Conservation (phyloP, 2,329 filamentous ascomycete genomes). For the Paramyrothecium sp. region DNA sequence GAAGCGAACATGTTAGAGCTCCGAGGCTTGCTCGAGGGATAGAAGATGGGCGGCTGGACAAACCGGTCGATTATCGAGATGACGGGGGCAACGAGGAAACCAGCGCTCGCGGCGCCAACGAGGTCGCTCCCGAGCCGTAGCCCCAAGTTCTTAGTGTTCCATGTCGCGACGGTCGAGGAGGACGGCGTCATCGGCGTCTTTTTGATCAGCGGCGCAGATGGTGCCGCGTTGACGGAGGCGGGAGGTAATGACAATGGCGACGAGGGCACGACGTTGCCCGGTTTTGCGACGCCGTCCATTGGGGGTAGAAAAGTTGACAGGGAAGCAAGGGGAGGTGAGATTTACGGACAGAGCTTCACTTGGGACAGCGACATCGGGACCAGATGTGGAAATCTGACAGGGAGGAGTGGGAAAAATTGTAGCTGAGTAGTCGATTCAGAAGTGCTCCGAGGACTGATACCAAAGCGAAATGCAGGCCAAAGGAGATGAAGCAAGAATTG, state of each 20-base stretch:
- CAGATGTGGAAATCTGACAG: not conserved
- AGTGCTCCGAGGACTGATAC: too few relatives aligned
- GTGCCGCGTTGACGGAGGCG: not conserved
- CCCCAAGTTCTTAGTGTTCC: conserved; percentile 76
- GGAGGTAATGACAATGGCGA: not conserved
- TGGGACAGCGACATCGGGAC: not conserved
- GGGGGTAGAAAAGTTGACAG: not conserved
- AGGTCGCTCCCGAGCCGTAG: conserved; percentile 67
- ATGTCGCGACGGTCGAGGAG: conserved; percentile 32
- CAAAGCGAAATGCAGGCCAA: too few relatives aligned
- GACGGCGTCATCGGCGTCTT: not conserved
- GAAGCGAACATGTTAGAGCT: not conserved
- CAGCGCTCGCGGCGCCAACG: conserved; percentile 68
- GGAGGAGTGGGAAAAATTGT: not conserved
- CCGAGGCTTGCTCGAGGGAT: not conserved
- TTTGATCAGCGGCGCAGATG: not conserved
- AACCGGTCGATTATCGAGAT: conserved; percentile 88
- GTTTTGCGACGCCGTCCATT: not conserved
- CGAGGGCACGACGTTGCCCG: not conserved
- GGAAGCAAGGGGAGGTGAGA: not conserved
- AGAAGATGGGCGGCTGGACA: too few relatives aligned
- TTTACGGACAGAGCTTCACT: not conserved
- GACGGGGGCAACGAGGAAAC: conserved; percentile 74
- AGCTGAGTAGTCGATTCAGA: too few relatives aligned
- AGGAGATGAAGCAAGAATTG: too few relatives aligned